These are phyloP conservation scores for Polygonum maritimum DNA, from an alignment of 148 eudicot species.

Conservation along the genomic window DNA sequence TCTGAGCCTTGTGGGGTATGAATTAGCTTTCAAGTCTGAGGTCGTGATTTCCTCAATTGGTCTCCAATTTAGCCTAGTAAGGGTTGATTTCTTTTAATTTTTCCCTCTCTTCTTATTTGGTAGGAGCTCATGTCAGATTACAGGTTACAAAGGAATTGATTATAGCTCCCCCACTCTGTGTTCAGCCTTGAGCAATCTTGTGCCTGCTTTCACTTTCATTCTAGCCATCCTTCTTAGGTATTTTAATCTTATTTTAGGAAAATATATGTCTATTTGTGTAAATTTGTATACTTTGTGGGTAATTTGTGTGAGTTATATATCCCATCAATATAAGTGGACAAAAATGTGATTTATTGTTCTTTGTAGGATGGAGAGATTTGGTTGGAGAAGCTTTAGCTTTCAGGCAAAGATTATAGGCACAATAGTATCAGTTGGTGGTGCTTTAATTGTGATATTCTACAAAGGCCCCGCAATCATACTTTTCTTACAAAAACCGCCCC, in stretches of 20 bases:
- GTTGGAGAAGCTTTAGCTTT: conserved; percentile 41
- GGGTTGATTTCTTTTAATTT: background rate
- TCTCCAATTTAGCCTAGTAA: background rate
- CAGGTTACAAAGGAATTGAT: conserved; percentile 32
- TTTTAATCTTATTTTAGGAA: background rate
- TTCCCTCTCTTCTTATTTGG: background rate
- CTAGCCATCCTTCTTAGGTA: conserved; percentile 42
- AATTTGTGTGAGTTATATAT: background rate
- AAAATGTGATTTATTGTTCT: background rate
- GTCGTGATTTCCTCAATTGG: background rate
- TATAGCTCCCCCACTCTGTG: conserved; percentile 37
- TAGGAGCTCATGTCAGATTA: conserved; percentile 24
- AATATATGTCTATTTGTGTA: too few relatives aligned
- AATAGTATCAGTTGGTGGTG: conserved; percentile 53
- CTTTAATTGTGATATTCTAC: conserved; percentile 51
- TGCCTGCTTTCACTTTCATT: conserved; percentile 43
- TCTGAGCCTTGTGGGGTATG: conserved; percentile 31
- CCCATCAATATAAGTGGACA: background rate
- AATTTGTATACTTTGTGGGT: background rate
- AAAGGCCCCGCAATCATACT: conserved; percentile 40
- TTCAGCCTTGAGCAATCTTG: conserved; percentile 42
- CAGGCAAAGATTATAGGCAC: conserved; percentile 61
- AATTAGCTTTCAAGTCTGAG: background rate
- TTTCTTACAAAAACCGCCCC: conserved; percentile 14
- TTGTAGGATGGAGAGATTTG: conserved; percentile 59